Conservation (phyloP, 768 basidiomycete genomes). For the Suillus discolor region DNA sequence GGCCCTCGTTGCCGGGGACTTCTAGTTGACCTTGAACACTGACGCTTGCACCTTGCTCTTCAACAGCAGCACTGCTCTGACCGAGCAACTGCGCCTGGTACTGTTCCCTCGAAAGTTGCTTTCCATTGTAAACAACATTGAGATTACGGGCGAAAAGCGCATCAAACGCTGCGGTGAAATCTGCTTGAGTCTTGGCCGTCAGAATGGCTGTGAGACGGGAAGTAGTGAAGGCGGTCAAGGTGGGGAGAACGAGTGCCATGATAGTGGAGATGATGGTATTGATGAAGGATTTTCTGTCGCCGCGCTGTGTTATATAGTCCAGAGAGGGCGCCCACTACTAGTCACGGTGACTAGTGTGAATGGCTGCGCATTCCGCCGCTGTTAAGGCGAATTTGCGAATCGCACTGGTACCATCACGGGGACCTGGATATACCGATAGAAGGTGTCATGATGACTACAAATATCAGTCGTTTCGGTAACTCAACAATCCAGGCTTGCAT, state of each 20-base stretch:
- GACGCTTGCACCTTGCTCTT: conserved; percentile 21
- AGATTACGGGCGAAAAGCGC: conserved; percentile 39
- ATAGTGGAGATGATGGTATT: neutral
- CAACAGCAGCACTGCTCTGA: conserved; percentile 26
- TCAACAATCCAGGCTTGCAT: neutral
- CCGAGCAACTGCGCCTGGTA: conserved; percentile 41
- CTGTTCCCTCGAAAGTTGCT: conserved; percentile 36
- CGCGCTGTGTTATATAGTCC: neutral
- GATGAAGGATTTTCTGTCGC: no score
- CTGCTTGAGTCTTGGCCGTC: conserved; percentile 36
- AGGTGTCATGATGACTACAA: neutral
- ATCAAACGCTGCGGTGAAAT: conserved; percentile 43
- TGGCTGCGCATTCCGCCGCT: neutral
- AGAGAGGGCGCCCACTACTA: neutral
- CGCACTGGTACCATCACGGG: neutral
- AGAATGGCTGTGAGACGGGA: conserved; percentile 40
- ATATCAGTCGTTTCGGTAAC: neutral
- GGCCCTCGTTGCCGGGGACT: conserved; percentile 28
- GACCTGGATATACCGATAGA: neutral
- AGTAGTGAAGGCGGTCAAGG: conserved; percentile 46
- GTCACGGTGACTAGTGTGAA: neutral
- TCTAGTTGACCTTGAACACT: conserved; percentile 29
- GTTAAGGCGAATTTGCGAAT: neutral
- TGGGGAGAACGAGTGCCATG: conserved; percentile 40
- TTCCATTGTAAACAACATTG: conserved; percentile 44